phyloP scores from a whole-genome alignment of 2,329 filamentous ascomycete genomes.

The Sarocladium strictum region DNA sequence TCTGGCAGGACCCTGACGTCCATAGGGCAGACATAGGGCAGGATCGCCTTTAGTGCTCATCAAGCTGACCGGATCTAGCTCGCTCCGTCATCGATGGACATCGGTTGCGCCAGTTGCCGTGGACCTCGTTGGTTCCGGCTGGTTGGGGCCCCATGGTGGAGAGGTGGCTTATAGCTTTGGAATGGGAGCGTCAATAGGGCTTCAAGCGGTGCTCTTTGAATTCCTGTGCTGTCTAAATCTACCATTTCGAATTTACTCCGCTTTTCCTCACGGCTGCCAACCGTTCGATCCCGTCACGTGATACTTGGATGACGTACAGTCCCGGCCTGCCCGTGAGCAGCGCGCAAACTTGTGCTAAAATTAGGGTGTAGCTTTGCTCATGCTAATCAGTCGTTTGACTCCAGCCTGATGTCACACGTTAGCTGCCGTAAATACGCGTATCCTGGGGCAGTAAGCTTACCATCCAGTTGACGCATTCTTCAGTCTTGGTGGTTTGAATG shows the following conservation, averaged over 20 bases:
- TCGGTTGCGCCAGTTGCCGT: slow-evolving; percentile 1
- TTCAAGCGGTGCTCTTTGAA: slow-evolving; percentile 15
- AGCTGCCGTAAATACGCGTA: slow-evolving; percentile 23
- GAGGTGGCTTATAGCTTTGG: not conserved
- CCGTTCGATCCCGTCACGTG: not conserved
- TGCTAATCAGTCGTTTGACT: slow-evolving; percentile 70
- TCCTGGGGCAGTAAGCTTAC: slow-evolving; percentile 41
- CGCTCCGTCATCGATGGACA: not conserved
- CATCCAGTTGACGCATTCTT: slow-evolving; percentile 85
- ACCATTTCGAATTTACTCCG: slow-evolving; percentile 9
- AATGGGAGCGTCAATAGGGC: not conserved
- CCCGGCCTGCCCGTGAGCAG: not conserved
- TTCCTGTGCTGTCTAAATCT: slow-evolving; percentile 20
- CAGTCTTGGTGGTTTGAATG: slow-evolving; percentile 69
- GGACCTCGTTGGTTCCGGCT: not conserved
- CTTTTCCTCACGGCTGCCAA: not conserved
- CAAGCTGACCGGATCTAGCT: not conserved
- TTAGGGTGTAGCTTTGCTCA: slow-evolving; percentile 69
- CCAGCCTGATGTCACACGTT: slow-evolving; percentile 52
- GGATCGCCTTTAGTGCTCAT: not conserved
- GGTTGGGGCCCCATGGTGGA: not conserved
- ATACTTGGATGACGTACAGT: not conserved
- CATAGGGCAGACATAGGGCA: not conserved
- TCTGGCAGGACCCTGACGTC: not conserved
- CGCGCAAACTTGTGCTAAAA: not conserved